These are phyloP conservation scores for Naganishia randhawae DNA, from an alignment of 768 basidiomycete species.

Conservation along the genomic window DNA sequence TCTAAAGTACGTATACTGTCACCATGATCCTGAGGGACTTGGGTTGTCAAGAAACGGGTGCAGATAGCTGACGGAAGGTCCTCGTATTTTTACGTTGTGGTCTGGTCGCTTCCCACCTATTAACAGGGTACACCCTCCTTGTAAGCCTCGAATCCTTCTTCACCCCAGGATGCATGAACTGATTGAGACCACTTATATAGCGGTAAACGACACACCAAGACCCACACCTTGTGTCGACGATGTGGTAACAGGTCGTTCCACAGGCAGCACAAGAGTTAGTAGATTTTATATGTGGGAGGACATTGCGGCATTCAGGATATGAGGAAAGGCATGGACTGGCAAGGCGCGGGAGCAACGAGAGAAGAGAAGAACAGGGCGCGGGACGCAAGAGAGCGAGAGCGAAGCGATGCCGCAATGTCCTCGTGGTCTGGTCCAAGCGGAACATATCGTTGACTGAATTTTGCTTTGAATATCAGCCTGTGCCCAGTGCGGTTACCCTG, in stretches of 20 bases:
- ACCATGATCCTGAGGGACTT: conserved; percentile 22
- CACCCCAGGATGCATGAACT: conserved; percentile 25
- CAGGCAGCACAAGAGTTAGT: conserved; percentile 94
- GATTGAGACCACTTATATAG: conserved; percentile 26
- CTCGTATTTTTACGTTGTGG: conserved; percentile 49
- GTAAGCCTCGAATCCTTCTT: conserved; percentile 49
- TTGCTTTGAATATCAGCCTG: conserved; percentile 60
- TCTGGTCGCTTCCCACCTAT: conserved; percentile 42
- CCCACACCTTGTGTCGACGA: conserved; percentile 94
- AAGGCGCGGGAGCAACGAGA: background rate
- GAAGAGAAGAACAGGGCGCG: background rate
- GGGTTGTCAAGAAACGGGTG: conserved; percentile 10
- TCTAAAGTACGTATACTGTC: conserved; percentile 19
- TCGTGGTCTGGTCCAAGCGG: background rate
- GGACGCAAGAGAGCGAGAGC: background rate
- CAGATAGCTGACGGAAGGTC: conserved; percentile 71
- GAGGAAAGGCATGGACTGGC: background rate
- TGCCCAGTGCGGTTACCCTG: conserved; percentile 91
- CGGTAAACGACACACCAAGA: conserved; percentile 96
- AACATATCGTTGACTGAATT: background rate
- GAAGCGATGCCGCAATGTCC: background rate
- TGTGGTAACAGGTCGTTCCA: conserved; percentile 95
- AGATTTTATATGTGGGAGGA: background rate
- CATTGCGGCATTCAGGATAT: background rate
- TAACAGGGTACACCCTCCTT: conserved; percentile 88